phyloP scores from a whole-genome alignment of 306 rosid genomes.

The Corylus americana region DNA sequence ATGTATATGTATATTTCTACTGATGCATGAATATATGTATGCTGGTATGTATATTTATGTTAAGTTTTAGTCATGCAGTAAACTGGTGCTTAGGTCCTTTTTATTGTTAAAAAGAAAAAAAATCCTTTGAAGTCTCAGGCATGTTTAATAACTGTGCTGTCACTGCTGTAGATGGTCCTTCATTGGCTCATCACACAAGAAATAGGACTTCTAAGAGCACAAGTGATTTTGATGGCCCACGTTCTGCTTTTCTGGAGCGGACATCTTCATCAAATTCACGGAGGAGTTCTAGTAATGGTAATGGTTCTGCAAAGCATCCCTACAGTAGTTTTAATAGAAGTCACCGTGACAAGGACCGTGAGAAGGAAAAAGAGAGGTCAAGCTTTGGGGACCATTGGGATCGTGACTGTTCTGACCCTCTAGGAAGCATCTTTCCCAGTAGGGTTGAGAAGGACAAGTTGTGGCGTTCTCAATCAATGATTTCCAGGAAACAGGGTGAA shows the following conservation, averaged over 20 bases:
- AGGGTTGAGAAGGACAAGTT: constrained; percentile 80
- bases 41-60: background rate
- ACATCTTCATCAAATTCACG: constrained; percentile 79
- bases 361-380: constrained; percentile 86
- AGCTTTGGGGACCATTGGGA: constrained; percentile 76
- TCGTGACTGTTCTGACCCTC: constrained; percentile 63
- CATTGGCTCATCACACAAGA: constrained; percentile 53
- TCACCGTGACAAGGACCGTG: constrained; percentile 95
- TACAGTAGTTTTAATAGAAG: constrained; percentile 91
- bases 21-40: background rate
- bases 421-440: constrained; percentile 55
- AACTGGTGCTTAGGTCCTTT: background rate
- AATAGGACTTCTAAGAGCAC: constrained; percentile 62
- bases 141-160: constrained; percentile 15
- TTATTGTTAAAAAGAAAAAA: background rate
- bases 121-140: background rate
- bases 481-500: constrained; percentile 77
- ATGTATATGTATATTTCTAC: too few relatives aligned
- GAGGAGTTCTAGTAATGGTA: constrained; percentile 64
- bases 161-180: constrained; percentile 54
- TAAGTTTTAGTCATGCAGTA: background rate
- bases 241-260: constrained; percentile 75
- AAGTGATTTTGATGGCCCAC: constrained; percentile 75
- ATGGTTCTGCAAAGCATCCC: constrained; percentile 93
- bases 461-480: constrained; percentile 83